Conservation (phyloP, 345 rosid species). For the Aegle marmelos region DNA sequence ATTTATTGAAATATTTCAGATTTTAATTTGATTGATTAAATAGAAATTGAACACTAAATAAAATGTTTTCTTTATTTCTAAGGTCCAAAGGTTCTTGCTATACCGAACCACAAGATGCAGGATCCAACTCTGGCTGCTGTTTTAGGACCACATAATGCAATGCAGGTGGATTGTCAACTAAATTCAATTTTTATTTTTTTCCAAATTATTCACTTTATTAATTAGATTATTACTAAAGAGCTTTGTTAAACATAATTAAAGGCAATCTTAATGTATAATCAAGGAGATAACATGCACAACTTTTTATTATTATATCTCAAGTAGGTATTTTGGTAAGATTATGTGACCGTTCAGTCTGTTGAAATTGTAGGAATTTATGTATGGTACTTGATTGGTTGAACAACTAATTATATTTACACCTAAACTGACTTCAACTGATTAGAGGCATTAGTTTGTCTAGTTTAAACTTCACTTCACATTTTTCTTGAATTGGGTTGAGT, state of each 20-base stretch:
- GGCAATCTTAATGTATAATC: neutral
- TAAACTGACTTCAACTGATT: neutral
- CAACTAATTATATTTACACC: neutral
- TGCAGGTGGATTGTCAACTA: conserved; percentile 4
- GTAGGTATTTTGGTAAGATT: neutral
- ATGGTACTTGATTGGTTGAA: neutral
- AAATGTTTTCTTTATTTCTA: neutral
- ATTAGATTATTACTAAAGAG: neutral
- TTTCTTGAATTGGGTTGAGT: neutral
- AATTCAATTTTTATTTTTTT: neutral
- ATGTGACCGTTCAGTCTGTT: too few species aligned
- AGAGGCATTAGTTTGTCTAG: neutral
- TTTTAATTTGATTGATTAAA: neutral
- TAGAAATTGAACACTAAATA: neutral
- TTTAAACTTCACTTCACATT: neutral
- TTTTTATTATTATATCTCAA: neutral
- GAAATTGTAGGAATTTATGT: too few species aligned
- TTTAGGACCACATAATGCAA: neutral
- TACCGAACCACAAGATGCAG: neutral
- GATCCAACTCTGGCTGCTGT: neutral
- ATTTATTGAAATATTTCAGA: neutral
- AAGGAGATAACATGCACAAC: neutral
- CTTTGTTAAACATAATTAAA: neutral
- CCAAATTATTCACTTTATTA: neutral
- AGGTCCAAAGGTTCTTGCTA: neutral